phyloP scores from a whole-genome alignment of 1,284 basidiomycete species.

The Naganishia sp. region DNA sequence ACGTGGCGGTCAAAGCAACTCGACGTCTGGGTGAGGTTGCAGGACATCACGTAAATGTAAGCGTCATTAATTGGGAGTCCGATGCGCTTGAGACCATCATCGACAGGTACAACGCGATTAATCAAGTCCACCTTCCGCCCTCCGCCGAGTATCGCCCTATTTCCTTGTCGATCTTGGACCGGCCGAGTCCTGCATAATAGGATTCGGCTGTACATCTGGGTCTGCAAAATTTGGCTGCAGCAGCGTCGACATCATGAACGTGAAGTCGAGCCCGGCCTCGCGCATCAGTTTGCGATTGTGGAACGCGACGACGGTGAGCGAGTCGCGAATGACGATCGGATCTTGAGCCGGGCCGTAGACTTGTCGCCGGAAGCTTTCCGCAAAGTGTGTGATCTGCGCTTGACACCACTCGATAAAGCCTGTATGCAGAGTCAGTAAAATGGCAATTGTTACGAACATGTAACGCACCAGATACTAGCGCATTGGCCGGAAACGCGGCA shows the following conservation, averaged over 20 bases:
- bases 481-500: conserved; percentile 90
- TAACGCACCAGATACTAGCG: conserved; percentile 79
- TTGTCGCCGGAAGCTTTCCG: conserved; percentile 83
- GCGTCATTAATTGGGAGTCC: too few species aligned
- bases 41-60: too few species aligned
- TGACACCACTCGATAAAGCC: conserved; percentile 95
- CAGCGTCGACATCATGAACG: conserved; percentile 74
- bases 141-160: not conserved
- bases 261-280: conserved; percentile 90
- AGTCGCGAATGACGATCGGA: conserved; percentile 68
- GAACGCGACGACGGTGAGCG: conserved; percentile 68
- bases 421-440: conserved; percentile 47
- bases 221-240: conserved; percentile 53
- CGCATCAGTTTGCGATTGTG: conserved; percentile 83
- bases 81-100: too few species aligned
- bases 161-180: conserved; percentile 6
- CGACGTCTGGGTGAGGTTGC: too few species aligned
- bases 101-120: not conserved
- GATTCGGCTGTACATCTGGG: conserved; percentile 23
- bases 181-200: conserved; percentile 23
- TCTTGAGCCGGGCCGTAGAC: conserved; percentile 82
- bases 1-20: too few species aligned
- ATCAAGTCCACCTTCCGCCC: not conserved
- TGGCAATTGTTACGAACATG: conserved; percentile 28
- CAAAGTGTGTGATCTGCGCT: conserved; percentile 78